Conservation (phyloP, 768 basidiomycete species). For the Suillus lakei region DNA sequence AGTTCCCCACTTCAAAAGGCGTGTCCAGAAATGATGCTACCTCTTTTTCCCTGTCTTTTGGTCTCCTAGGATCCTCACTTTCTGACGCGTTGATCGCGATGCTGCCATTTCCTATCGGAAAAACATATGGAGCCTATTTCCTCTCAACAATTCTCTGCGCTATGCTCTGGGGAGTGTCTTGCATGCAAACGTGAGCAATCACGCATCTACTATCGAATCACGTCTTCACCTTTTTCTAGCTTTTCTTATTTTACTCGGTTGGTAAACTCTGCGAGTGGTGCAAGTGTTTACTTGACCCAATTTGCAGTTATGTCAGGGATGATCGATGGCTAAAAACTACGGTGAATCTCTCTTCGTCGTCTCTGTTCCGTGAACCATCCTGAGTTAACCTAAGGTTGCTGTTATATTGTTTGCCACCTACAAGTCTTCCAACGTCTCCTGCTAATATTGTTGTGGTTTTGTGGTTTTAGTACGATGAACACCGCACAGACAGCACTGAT, state of each 20-base stretch:
- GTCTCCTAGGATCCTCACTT: not conserved
- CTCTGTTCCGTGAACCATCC: too few relatives aligned
- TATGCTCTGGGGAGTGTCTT: not conserved
- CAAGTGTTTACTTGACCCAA: not conserved
- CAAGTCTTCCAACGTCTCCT: not conserved
- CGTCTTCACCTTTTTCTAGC: not conserved
- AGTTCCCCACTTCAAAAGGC: not conserved
- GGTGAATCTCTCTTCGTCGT: not conserved
- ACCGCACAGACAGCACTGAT: not conserved
- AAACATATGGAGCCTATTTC: slow-evolving; percentile 1
- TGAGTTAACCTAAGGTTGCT: not conserved
- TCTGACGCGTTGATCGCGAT: slow-evolving; percentile 6
- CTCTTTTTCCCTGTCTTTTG: not conserved
- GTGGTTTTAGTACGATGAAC: not conserved
- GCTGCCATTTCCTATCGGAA: not conserved
- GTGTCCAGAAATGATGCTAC: not conserved
- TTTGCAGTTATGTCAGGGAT: slow-evolving; percentile 3
- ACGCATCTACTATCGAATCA: not conserved
- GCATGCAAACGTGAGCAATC: not conserved
- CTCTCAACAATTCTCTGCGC: slow-evolving; percentile 1
- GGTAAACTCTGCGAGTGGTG: not conserved
- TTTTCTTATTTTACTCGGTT: slow-evolving; percentile 2
- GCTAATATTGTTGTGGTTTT: not conserved
- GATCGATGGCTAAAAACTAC: slow-evolving; percentile 1
- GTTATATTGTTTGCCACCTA: not conserved